Percentiles rank a stretch among this genome's conserved stretches.
Evolutionary conservation across 1,139 yeast species (phyloP).

Genomic region (Magnusiomyces suaveolens): DNA sequence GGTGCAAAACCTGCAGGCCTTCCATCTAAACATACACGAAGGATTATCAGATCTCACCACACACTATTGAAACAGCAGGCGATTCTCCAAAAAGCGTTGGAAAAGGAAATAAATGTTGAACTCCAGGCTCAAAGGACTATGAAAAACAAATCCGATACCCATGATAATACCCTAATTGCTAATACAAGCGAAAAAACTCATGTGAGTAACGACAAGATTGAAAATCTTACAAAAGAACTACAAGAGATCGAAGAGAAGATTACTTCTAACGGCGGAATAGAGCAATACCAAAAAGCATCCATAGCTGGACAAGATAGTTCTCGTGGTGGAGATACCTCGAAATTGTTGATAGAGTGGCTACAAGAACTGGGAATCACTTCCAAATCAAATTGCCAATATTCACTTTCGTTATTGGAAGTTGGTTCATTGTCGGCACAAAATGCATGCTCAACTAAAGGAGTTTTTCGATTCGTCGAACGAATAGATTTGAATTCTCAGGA

Average conservation of each 20-base stretch:
- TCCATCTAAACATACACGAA: slow-evolving; percentile 23
- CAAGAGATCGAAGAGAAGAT: slow-evolving; percentile 5
- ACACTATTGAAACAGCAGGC: slow-evolving; percentile 28
- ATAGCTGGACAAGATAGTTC: slow-evolving; percentile 65
- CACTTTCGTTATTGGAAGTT: slow-evolving; percentile 54
- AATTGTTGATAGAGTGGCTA: slow-evolving; percentile 62
- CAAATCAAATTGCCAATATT: slow-evolving; percentile 6
- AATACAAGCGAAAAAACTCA: too few species aligned
- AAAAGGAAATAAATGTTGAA: slow-evolving; percentile 7
- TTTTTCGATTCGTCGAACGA: slow-evolving; percentile 38
- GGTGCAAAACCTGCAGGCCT: slow-evolving; percentile 5
- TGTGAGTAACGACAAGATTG: slow-evolving; percentile 4
- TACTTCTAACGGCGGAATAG: slow-evolving; percentile 36
- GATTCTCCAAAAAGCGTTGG: slow-evolving; percentile 16
- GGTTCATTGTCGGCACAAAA: slow-evolving; percentile 70
- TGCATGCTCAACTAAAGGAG: slow-evolving; percentile 44
- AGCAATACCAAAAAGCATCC: slow-evolving; percentile 77
- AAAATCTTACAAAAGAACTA: background rate
- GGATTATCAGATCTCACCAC: slow-evolving; percentile 32
- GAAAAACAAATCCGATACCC: background rate
- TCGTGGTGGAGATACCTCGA: slow-evolving; percentile 89
- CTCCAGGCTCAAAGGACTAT: background rate
- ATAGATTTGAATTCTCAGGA: slow-evolving; percentile 81
- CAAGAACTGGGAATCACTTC: slow-evolving; percentile 20
- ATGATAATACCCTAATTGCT: background rate